A percentile compares a stretch with the other conserved stretches of the same genome.
Evolutionary conservation across 2,329 filamentous ascomycete species (phyloP).

Genomic region (Neoarthrinium moseri): DNA sequence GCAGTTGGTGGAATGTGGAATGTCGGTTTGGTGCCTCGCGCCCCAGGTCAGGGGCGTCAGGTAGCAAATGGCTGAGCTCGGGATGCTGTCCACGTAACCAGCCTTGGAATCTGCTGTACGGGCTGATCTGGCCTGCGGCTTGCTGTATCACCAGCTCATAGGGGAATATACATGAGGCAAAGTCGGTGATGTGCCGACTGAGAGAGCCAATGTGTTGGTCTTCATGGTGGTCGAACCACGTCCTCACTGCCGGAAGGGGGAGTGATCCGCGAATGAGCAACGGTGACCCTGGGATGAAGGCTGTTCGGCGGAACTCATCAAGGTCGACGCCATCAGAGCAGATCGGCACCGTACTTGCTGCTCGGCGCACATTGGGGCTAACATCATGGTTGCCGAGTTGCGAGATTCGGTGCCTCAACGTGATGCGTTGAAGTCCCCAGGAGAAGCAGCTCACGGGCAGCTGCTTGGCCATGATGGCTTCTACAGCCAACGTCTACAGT

Average conservation of each 20-base stretch:
- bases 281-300: conserved; percentile 19
- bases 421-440: no score
- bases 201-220: conserved; percentile 12
- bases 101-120: neutral
- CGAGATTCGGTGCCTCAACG: no score
- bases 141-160: conserved; percentile 21
- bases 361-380: no score
- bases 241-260: conserved; percentile 17
- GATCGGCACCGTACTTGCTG: no score
- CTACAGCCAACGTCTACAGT: no score
- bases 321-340: conserved; percentile 11
- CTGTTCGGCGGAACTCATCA: conserved; percentile 17
- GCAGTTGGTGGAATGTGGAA: conserved; percentile 52
- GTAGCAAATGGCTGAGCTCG: conserved; percentile 13
- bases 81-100: neutral
- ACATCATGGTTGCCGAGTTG: no score
- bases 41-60: neutral
- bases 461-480: no score
- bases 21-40: neutral
- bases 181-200: conserved; percentile 17
- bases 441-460: no score
- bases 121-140: neutral
- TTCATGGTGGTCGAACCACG: conserved; percentile 23
- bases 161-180: conserved; percentile 18
- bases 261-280: conserved; percentile 16